Conservation (phyloP, 257 asterid species). For the Handroanthus guayacan region DNA sequence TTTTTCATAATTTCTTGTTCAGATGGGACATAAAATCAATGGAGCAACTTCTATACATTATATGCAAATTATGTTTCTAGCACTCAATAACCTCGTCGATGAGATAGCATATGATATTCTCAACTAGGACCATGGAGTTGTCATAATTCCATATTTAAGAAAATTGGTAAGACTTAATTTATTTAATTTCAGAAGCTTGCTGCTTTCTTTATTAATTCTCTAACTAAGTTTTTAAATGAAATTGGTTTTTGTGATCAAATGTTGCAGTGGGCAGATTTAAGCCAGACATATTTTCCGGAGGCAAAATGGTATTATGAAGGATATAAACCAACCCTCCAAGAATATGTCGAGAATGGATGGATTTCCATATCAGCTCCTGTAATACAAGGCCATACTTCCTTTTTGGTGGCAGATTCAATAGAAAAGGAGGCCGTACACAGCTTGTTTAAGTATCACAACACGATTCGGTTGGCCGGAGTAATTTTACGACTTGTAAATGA, state of each 20-base stretch:
- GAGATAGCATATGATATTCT: too few relatives aligned
- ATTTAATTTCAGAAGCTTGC: background rate
- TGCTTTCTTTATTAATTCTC: too few relatives aligned
- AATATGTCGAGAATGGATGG: slow-evolving; percentile 50
- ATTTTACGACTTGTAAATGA: slow-evolving; percentile 54
- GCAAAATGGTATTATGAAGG: slow-evolving; percentile 44
- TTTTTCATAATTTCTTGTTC: too few relatives aligned
- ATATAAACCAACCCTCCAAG: slow-evolving; percentile 43
- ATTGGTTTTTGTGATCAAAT: too few relatives aligned
- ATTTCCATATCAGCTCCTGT: slow-evolving; percentile 41
- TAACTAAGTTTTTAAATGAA: too few relatives aligned
- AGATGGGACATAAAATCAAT: background rate
- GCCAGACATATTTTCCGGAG: slow-evolving; percentile 38
- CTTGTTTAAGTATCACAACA: slow-evolving; percentile 36
- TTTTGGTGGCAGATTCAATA: slow-evolving; percentile 44
- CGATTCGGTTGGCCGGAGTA: slow-evolving; percentile 39
- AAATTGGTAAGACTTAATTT: background rate
- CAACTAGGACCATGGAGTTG: too few relatives aligned
- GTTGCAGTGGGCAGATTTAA: slow-evolving; percentile 42
- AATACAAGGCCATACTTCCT: slow-evolving; percentile 41
- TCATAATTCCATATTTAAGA: background rate
- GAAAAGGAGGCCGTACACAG: slow-evolving; percentile 34
- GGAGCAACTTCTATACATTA: background rate
- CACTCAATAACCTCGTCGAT: too few relatives aligned
- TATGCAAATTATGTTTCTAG: too few relatives aligned